Percentiles rank a stretch among this genome's conserved stretches.
phyloP scores from a whole-genome alignment of 2,329 filamentous ascomycete genomes.

The Botrytis squamosa region DNA sequence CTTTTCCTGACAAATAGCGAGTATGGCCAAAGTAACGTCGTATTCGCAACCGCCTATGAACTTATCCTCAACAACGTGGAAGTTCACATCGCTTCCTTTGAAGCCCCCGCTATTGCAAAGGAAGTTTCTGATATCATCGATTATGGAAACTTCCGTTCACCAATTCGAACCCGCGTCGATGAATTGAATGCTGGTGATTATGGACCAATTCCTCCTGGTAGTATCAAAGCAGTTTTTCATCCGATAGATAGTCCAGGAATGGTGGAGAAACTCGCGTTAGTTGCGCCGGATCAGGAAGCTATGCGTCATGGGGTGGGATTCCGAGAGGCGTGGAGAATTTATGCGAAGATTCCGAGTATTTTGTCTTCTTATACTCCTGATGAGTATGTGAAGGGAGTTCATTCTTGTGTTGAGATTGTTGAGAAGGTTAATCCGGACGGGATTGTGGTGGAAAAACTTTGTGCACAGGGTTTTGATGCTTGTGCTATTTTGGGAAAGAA shows the following conservation, averaged over 20 bases:
- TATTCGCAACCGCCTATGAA: constrained; percentile 46
- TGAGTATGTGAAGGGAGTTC: constrained; percentile 45
- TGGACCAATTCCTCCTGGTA: constrained; percentile 21
- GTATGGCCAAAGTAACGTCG: constrained; percentile 48
- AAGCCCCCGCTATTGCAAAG: constrained; percentile 42
- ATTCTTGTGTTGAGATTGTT: constrained; percentile 43
- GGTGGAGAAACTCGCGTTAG: constrained; percentile 37
- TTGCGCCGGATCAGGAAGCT: constrained; percentile 29
- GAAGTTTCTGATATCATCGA: constrained; percentile 35
- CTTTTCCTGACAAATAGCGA: constrained; percentile 49
- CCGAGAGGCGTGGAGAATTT: constrained; percentile 14
- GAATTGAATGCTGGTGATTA: constrained; percentile 14
- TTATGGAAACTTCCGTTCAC: constrained; percentile 32
- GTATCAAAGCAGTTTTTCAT: constrained; percentile 37
- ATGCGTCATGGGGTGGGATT: constrained; percentile 6
- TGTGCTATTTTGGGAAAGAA: constrained; percentile 41
- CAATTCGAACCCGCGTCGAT: constrained; percentile 28
- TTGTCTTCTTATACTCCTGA: constrained; percentile 40
- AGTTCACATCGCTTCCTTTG: constrained; percentile 48
- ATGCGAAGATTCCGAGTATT: constrained; percentile 31
- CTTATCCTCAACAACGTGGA: constrained; percentile 40
- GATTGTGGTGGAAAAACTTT: constrained; percentile 46
- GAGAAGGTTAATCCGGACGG: constrained; percentile 42
- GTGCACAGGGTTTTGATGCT: constrained; percentile 46
- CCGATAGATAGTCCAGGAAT: constrained; percentile 39